Percentiles rank a stretch among this genome's conserved stretches.
These are phyloP conservation scores for Tremellales sp. DNA, from an alignment of 1,284 basidiomycete genomes.

Conservation along the genomic window DNA sequence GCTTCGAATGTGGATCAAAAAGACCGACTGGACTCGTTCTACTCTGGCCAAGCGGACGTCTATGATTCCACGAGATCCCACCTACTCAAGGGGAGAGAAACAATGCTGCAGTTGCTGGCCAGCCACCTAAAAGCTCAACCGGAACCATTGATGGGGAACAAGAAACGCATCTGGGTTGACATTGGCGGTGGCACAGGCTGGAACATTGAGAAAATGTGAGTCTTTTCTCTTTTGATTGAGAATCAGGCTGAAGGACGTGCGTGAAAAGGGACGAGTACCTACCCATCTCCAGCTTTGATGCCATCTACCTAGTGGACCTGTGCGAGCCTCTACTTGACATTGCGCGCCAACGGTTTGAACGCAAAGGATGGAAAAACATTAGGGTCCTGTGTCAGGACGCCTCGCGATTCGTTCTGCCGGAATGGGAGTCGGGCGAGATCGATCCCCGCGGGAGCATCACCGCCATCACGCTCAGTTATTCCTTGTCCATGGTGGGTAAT, in stretches of 20 bases:
- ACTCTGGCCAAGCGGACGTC: conserved; percentile 64
- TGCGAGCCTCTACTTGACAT: conserved; percentile 71
- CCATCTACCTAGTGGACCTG: conserved; percentile 70
- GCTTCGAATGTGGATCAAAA: conserved; percentile 37
- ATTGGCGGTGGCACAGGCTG: conserved; percentile 78
- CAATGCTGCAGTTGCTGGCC: conserved; percentile 66
- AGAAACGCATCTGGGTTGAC: conserved; percentile 67
- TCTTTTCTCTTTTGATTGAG: not conserved
- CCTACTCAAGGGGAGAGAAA: conserved; percentile 64
- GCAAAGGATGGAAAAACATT: conserved; percentile 70
- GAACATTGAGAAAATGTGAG: conserved; percentile 71
- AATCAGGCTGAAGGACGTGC: not conserved
- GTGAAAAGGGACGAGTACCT: conserved; percentile 65
- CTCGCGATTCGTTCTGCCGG: conserved; percentile 62
- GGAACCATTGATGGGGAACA: conserved; percentile 5
- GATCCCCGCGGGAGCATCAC: conserved; percentile 59
- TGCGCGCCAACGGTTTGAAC: conserved; percentile 64
- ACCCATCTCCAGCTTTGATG: conserved; percentile 62
- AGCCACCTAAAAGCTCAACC: conserved; percentile 59
- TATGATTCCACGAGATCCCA: conserved; percentile 63
- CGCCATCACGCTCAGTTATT: conserved; percentile 67
- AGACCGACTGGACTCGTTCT: conserved; percentile 55
- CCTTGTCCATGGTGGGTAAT: conserved; percentile 61
- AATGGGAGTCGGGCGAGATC: conserved; percentile 53
- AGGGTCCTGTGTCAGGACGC: conserved; percentile 73